Percentiles rank a stretch among this genome's conserved stretches.
phyloP scores from a whole-genome alignment of 352 stramenopile genomes.

The Phytopythium delawarense region DNA sequence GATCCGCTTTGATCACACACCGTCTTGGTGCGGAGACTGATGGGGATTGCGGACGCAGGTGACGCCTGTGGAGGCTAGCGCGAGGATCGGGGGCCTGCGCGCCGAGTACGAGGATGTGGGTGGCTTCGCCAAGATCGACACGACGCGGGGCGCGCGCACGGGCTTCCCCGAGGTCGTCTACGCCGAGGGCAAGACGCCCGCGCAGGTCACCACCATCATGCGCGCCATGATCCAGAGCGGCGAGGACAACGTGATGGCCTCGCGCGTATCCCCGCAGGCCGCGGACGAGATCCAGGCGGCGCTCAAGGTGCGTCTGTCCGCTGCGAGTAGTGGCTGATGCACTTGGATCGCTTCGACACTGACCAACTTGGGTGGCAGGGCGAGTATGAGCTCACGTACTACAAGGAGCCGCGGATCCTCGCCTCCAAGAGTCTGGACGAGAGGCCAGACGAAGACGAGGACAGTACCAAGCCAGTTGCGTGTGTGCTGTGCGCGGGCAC shows the following conservation, averaged over 20 bases:
- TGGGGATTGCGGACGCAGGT: conserved; percentile 11
- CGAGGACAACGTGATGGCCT: conserved; percentile 75
- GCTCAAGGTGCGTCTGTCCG: conserved; percentile 26
- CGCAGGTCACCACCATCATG: conserved; percentile 90
- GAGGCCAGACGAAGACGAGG: not conserved
- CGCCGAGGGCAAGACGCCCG: conserved; percentile 89
- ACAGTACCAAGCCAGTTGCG: conserved; percentile 16
- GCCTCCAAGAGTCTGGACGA: conserved; percentile 32
- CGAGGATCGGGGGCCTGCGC: conserved; percentile 22
- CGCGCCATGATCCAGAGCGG: conserved; percentile 75
- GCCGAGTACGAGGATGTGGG: conserved; percentile 51
- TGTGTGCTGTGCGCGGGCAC: conserved; percentile 94
- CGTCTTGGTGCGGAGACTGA: not conserved
- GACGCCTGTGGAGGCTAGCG: conserved; percentile 18
- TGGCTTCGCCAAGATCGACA: conserved; percentile 86
- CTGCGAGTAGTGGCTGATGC: too few relatives aligned
- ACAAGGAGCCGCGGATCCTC: conserved; percentile 67
- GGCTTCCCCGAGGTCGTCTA: conserved; percentile 96
- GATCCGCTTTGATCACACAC: not conserved
- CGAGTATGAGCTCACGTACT: conserved; percentile 47
- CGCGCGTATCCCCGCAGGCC: conserved; percentile 55
- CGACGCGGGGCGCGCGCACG: conserved; percentile 77
- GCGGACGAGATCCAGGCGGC: conserved; percentile 34
- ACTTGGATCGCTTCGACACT: not conserved
- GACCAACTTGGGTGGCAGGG: not conserved